A percentile compares a stretch with the other conserved stretches of the same genome.
Evolutionary conservation across 208 protist genomes (phyloP).

Genomic region (Crithidia brevicula): DNA sequence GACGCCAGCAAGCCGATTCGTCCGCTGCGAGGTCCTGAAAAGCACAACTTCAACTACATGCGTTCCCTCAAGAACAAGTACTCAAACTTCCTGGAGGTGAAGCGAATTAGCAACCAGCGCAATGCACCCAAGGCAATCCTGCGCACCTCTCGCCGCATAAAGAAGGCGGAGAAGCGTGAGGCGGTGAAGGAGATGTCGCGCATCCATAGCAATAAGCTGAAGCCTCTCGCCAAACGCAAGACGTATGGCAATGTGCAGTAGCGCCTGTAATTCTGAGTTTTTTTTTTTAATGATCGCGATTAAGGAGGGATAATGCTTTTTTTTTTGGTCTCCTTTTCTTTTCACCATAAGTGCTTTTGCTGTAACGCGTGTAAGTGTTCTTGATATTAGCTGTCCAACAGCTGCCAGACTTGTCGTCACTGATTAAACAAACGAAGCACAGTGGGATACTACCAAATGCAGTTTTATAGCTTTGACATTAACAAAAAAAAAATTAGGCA

Average conservation of each 20-base stretch:
- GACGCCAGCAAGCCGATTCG: conserved; percentile 91
- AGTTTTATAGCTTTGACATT: too few species aligned
- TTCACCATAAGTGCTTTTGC: too few species aligned
- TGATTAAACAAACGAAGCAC: too few species aligned
- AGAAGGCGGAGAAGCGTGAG: conserved; percentile 85
- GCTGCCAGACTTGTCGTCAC: not conserved
- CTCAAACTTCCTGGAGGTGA: conserved; percentile 85
- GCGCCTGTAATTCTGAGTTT: not conserved
- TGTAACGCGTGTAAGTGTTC: too few species aligned
- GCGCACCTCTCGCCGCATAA: conserved; percentile 57
- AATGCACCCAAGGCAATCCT: conserved; percentile 88
- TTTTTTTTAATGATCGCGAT: not conserved
- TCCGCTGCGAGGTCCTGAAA: conserved; percentile 87
- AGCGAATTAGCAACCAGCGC: conserved; percentile 88
- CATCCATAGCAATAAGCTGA: conserved; percentile 75
- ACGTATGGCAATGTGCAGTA: conserved; percentile 88
- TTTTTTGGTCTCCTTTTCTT: not conserved
- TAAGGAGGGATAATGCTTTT: not conserved
- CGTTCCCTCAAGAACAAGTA: conserved; percentile 89
- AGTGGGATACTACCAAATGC: too few species aligned
- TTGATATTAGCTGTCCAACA: not conserved
- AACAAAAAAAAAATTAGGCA: too few species aligned
- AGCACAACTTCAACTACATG: conserved; percentile 94
- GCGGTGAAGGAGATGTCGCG: conserved; percentile 88
- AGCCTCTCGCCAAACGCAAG: conserved; percentile 88